Evolutionary conservation across 176 grass and related monocot species (phyloP).

Genomic region (barley (Hordeum vulgare)): MorexV3_pseudomolecules_assembly NC_058519.1:15270809-15271308

Average conservation of each 20-base stretch:
- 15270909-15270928: background rate
- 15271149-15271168: constrained; percentile 33
- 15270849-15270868: constrained; percentile 17
- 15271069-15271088: constrained; percentile 65
- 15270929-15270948: background rate
- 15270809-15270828: constrained; percentile 43
- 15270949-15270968: constrained; percentile 58
- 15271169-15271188: background rate
- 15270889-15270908: background rate
- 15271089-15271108: constrained; percentile 36
- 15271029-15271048: constrained; percentile 59
- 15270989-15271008: constrained; percentile 46
- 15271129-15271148: constrained; percentile 63
- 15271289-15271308: no score
- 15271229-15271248: no score
- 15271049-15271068: constrained; percentile 63
- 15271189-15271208: no score
- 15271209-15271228: no score
- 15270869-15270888: background rate
- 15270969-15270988: constrained; percentile 66
- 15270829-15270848: constrained; percentile 9
- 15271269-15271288: no score
- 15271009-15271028: constrained; percentile 47
- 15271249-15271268: no score
- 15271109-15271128: constrained; percentile 34